Evolutionary conservation across 2,329 filamentous ascomycete genomes (phyloP).

Genomic region (Graphiopsis chlorocephala): DNA sequence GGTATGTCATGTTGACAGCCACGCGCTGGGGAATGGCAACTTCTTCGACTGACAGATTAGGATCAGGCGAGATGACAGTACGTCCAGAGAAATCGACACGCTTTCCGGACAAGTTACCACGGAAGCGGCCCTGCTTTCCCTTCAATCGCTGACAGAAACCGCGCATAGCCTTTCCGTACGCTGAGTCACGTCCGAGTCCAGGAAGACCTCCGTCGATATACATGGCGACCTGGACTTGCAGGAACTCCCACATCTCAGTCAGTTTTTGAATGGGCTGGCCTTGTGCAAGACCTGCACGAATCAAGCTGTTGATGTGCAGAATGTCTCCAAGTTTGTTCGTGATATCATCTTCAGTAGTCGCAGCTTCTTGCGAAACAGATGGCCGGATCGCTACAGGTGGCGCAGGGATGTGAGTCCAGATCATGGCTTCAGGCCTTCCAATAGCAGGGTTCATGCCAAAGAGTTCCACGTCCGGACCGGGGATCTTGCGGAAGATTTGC

Average conservation of each 20-base stretch:
- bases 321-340: constrained; percentile 98
- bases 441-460: constrained; percentile 83
- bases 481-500: constrained; percentile 87
- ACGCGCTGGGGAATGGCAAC: constrained; percentile 88
- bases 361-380: constrained; percentile 87
- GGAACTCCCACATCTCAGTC: constrained; percentile 97
- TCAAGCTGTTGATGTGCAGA: constrained; percentile 83
- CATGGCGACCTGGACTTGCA: constrained; percentile 92
- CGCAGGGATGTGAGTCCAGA: constrained; percentile 94
- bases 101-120: constrained; percentile 95
- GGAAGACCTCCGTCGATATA: constrained; percentile 98
- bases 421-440: constrained; percentile 90
- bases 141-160: constrained; percentile 95
- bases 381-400: constrained; percentile 92
- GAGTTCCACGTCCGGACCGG: constrained; percentile 81
- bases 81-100: constrained; percentile 97
- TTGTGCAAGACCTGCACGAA: constrained; percentile 76
- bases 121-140: constrained; percentile 94
- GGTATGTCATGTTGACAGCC: constrained; percentile 95
- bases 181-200: constrained; percentile 76
- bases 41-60: constrained; percentile 88
- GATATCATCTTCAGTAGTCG: constrained; percentile 93
- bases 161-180: constrained; percentile 82
- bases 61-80: constrained; percentile 96
- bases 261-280: constrained; percentile 84